Base-by-base conservation (phyloP, 768 basidiomycete species). In the Mycena floridula region DNA sequence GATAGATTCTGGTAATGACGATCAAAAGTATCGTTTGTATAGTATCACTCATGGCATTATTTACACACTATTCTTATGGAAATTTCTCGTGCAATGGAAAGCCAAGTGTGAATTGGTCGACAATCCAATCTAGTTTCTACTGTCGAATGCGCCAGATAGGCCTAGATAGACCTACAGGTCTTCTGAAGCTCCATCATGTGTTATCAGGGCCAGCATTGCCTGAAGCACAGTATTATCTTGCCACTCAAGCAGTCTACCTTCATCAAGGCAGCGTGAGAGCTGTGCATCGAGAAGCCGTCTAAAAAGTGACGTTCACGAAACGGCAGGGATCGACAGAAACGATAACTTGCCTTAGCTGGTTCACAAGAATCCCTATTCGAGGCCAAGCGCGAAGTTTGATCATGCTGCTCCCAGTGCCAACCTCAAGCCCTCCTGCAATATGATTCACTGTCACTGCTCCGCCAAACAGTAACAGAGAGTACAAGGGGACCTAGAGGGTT, bases 301-400 rank as follows among this genome's bases (percentile, higher is more conserved):
- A n/a, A n/a, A n/a, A n/a, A n/a, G n/a, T n/a, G n/a, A n/a, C n/a
- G n/a, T n/a, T n/a, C n/a, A n/a, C n/a, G n/a, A n/a, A n/a, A n/a
- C n/a, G n/a, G n/a, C n/a, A n/a, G n/a, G n/a, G n/a, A n/a, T n/a
- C n/a, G n/a, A n/a, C n/a, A n/a, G n/a, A n/a, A n/a, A n/a, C n/a
- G n/a, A 26, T 27, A 20, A 60, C 70, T 49, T 57, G 87, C 89
- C 89, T 73, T 9, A 93, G 64, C 51, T 92, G 89, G 55, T 92
- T 92, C 32, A 90, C 85, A 23, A 96, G 73, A 9, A 92, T 81
- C 2, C 91, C 92, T 40, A 95, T 94, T 7, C 91, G 76, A n/a
- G 93, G 87, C 79, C 84, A 89, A 0, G 90, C 88, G 44, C 73
- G 78, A 49, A 95, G 59, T 54, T 76, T 82, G 46, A 96, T 64